These are phyloP conservation scores for Metschnikowia dekortorum DNA, from an alignment of 805 yeast genomes.

Conservation along the genomic window DNA sequence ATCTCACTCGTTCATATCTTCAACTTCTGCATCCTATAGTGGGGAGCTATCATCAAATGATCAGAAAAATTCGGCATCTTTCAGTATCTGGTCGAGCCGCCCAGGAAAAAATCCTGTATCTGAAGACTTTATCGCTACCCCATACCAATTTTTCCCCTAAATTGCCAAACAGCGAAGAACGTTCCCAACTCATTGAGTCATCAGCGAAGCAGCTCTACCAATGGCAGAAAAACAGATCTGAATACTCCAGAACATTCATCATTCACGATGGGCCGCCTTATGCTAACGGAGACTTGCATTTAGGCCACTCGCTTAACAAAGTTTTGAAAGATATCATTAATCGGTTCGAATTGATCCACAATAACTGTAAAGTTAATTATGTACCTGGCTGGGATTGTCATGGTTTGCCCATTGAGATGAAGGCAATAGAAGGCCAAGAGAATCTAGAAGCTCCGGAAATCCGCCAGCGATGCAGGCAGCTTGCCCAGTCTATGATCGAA, in stretches of 20 bases:
- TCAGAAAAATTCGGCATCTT: conserved; percentile 1
- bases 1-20: neutral
- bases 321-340: conserved; percentile 80
- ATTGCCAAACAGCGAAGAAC: conserved; percentile 47
- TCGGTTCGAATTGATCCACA: conserved; percentile 56
- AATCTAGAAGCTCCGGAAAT: conserved; percentile 45
- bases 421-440: conserved; percentile 50
- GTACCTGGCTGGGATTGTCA: conserved; percentile 99
- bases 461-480: conserved; percentile 59
- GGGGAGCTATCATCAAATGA: neutral
- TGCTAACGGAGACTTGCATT: conserved; percentile 90
- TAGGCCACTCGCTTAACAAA: conserved; percentile 91
- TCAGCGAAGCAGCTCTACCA: conserved; percentile 58
- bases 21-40: neutral
- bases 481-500: conserved; percentile 65
- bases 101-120: conserved; percentile 25
- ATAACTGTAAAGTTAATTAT: conserved; percentile 62
- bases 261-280: conserved; percentile 98
- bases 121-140: conserved; percentile 61
- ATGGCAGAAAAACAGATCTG: conserved; percentile 43
- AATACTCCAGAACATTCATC: conserved; percentile 42
- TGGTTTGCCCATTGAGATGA: conserved; percentile 93
- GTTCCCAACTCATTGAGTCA: conserved; percentile 41
- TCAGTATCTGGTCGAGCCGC: conserved; percentile 2
- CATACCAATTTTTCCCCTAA: conserved; percentile 49